Percentiles rank a stretch among this genome's conserved stretches.
phyloP scores from a whole-genome alignment of 2,329 filamentous ascomycete species.

The Lecanicillium sp. region DNA sequence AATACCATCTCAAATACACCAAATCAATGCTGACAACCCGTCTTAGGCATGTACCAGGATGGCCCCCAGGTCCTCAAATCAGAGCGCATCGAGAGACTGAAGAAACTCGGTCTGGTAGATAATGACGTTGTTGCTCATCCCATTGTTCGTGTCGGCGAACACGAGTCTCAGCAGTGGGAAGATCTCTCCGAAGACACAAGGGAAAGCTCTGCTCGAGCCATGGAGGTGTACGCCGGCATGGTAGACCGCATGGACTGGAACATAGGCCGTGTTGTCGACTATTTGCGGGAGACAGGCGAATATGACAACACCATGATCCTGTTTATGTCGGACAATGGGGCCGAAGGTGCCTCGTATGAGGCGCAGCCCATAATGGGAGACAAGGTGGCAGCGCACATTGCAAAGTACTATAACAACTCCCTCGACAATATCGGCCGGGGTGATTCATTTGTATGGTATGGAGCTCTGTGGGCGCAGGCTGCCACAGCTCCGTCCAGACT shows the following conservation, averaged over 20 bases:
- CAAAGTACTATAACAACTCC: conserved; percentile 42
- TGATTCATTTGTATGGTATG: conserved; percentile 55
- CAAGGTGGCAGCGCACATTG: conserved; percentile 45
- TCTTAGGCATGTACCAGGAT: conserved; percentile 44
- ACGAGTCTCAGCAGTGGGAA: conserved; percentile 41
- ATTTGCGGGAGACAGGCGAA: conserved; percentile 50
- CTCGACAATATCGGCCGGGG: conserved; percentile 48
- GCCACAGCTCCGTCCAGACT: conserved; percentile 32
- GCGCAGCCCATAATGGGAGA: conserved; percentile 51
- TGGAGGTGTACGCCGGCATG: conserved; percentile 61
- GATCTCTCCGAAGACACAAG: conserved; percentile 40
- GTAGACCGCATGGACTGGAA: conserved; percentile 56
- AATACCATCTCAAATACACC: neutral
- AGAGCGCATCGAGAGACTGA: conserved; percentile 47
- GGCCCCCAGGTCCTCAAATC: conserved; percentile 51
- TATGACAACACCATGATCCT: conserved; percentile 58
- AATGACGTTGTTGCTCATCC: conserved; percentile 45
- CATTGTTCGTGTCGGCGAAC: conserved; percentile 36
- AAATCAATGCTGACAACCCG: neutral
- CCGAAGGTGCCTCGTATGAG: conserved; percentile 53
- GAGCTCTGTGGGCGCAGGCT: conserved; percentile 44
- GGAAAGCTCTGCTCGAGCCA: conserved; percentile 43
- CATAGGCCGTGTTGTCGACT: conserved; percentile 52
- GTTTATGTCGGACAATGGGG: conserved; percentile 60
- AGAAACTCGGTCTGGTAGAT: conserved; percentile 50